Base-by-base conservation (phyloP, 2,329 filamentous ascomycete genomes). In the Biscogniauxia sp. region DNA sequence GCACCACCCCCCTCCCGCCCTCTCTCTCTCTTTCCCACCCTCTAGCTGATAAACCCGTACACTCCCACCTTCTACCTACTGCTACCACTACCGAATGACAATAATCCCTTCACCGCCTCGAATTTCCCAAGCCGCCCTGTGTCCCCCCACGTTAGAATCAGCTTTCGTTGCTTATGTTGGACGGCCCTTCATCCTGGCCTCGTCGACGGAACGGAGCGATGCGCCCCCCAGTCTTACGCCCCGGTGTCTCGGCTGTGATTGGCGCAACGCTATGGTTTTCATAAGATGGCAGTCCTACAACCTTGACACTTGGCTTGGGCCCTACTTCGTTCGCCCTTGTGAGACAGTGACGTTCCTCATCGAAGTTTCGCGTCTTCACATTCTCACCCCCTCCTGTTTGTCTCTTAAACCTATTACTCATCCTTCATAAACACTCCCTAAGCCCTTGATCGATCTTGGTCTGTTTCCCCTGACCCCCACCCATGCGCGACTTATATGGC, bases 191-290 rank as follows among this genome's bases (percentile, higher is more conserved):
- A 53, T 61, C 61, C 63, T 61, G 62, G 62, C 59, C 61, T 61
- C 60, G 60, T 49, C 63, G 50, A 66, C 66, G 66, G 66, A 63
- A 67, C 66, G 66, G 66, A 64, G 66, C 64, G 66, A 66, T 64
- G 63, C 64, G 59, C 61, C 59, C 37, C 17, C 59, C 64, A 19
- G 56, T 58, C 50, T 53, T 53, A 62, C 57, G 53, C 58, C 63
- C 63, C 59, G 61, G 55, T 55, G 56, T 15, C 59, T 49, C n/a
- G 51, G 51, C 53, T 62, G 52, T 65, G 60, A 67, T 65, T 67
- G 65, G 65, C 63, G 64, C 63, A 59, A 53, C 37, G 56, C 28
- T 28, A 51, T 65, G 56, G 56, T 61, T 67, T 59, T 61, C 61
- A 59, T 60, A 64, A 62, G 62, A 60, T 19, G 61, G 62, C 64